These are phyloP conservation scores for Dipodascopsis uninucleata DNA, from an alignment of 805 yeast species.

Conservation along the genomic window DNA sequence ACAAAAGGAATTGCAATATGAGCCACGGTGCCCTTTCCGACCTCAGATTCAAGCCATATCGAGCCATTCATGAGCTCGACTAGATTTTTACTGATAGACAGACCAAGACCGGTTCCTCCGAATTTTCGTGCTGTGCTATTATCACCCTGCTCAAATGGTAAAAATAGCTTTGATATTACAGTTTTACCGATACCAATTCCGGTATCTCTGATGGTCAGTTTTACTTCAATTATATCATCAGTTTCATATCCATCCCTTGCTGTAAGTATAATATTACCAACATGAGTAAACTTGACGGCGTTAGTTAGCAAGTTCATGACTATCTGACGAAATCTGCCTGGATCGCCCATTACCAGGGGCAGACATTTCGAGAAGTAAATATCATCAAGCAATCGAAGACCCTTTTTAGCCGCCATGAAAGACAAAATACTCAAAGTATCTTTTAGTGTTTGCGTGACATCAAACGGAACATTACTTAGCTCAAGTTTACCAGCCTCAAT, in stretches of 20 bases:
- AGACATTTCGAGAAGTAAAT: slow-evolving; percentile 39
- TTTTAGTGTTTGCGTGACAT: slow-evolving; percentile 46
- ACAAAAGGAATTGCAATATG: slow-evolving; percentile 37
- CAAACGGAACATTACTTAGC: slow-evolving; percentile 44
- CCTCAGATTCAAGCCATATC: slow-evolving; percentile 45
- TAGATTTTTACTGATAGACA: slow-evolving; percentile 48
- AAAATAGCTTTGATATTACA: slow-evolving; percentile 46
- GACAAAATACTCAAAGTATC: slow-evolving; percentile 46
- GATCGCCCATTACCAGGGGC: slow-evolving; percentile 44
- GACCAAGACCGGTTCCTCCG: slow-evolving; percentile 54
- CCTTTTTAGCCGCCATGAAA: slow-evolving; percentile 46
- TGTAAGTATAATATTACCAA: slow-evolving; percentile 44
- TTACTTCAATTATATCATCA: slow-evolving; percentile 35
- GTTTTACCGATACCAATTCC: slow-evolving; percentile 51
- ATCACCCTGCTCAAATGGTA: slow-evolving; percentile 56
- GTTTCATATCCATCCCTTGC: slow-evolving; percentile 36
- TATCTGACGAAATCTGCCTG: slow-evolving; percentile 49
- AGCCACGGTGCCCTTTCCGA: slow-evolving; percentile 48
- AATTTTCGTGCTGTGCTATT: slow-evolving; percentile 49
- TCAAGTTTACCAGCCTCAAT: slow-evolving; percentile 53
- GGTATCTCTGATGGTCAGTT: slow-evolving; percentile 45
- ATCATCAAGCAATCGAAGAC: slow-evolving; percentile 45
- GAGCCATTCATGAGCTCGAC: slow-evolving; percentile 50
- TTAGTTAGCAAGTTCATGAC: slow-evolving; percentile 52
- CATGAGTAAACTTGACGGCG: slow-evolving; percentile 49